Evolutionary conservation across 176 grass and related monocot genomes (phyloP), one percentile per base, ranked within the genome.

Genomic region (Thalia dealbata): DNA sequence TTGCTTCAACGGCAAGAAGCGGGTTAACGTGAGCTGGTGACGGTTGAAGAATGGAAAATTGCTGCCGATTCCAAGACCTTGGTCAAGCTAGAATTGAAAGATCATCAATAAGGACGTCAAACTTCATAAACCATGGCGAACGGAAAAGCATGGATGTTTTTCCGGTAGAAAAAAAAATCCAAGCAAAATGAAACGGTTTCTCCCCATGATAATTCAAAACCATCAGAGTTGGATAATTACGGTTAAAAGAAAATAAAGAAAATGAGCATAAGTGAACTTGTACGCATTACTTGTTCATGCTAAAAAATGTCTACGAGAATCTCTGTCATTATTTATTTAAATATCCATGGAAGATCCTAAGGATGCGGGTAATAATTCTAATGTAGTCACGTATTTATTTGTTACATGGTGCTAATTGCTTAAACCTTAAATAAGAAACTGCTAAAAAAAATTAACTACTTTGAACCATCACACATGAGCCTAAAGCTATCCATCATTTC

Each of bases 61-160:
- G 81, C 83, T 95, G 69, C 95, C 95, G 11, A 99, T 95, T 45
- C 95, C 95, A 65, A 99, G 79, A 71, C 95, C 95, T 91, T 99
- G 95, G 69, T 99, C 95, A 72, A 99, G 74, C 95, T 99, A 86
- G 69, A 80, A 77, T 26, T 56, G 65, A 87, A 52, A 70, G 4
- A 70, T 23, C 14, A 19, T 22, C 6, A 46, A 72, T 52, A 52
- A 30, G 45, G 61, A 28, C 14, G 61, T 27, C 61, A 63, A 63
- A 28, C 14, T 28, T 28, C 23, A 63, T 2, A 26, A 29, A 63
- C 12, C 26, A 28, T 63, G 61, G 61, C 14, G 12, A 26, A 63
- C 11, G 1, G 25, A 38, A 38, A 38, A 38, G 32, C 4, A 38
- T 38, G 32, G 4, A 38, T 38, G 3, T 38, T 38, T 38, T 4